Percentiles rank a stretch among this genome's conserved stretches.
Conservation (phyloP, 208 protist species). For the Plasmodiophora brassicae region DNA sequence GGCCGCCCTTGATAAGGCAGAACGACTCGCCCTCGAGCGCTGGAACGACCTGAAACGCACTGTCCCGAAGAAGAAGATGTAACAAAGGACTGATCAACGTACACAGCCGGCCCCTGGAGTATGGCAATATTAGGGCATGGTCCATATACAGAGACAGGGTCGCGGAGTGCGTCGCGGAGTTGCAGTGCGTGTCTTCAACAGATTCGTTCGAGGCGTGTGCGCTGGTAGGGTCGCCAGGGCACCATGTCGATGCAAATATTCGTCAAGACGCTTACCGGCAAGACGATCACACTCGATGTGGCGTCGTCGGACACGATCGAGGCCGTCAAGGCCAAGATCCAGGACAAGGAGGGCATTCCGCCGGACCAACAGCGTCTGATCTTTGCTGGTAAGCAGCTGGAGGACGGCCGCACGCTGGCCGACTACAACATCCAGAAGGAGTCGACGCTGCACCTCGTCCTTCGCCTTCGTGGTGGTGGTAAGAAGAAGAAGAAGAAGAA, state of each 20-base stretch:
- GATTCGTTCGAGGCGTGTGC: too few species aligned
- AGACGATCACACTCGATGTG: conserved; percentile 83
- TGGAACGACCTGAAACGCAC: too few species aligned
- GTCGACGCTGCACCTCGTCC: conserved; percentile 80
- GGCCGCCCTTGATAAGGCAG: too few species aligned
- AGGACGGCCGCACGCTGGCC: conserved; percentile 78
- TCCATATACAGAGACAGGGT: too few species aligned
- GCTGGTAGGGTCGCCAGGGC: too few species aligned
- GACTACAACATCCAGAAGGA: conserved; percentile 89
- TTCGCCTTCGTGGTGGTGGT: conserved; percentile 82
- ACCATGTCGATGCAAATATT: conserved; percentile 76
- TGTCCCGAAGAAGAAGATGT: too few species aligned
- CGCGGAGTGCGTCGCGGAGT: too few species aligned
- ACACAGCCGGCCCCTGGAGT: too few species aligned
- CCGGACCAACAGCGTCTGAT: conserved; percentile 83
- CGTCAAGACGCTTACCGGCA: conserved; percentile 80
- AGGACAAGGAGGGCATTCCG: conserved; percentile 83
- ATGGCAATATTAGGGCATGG: too few species aligned
- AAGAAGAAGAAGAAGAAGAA: conserved; percentile 99
- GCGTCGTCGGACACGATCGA: conserved; percentile 85
- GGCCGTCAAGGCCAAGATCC: conserved; percentile 82
- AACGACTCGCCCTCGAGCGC: too few species aligned
- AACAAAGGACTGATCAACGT: too few species aligned
- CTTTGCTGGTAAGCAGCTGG: conserved; percentile 83
- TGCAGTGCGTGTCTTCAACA: too few species aligned